Evolutionary conservation across 768 basidiomycete species (phyloP), one percentile per base, ranked within the genome.

Genomic region (Candolleomyces efflorescens): DNA sequence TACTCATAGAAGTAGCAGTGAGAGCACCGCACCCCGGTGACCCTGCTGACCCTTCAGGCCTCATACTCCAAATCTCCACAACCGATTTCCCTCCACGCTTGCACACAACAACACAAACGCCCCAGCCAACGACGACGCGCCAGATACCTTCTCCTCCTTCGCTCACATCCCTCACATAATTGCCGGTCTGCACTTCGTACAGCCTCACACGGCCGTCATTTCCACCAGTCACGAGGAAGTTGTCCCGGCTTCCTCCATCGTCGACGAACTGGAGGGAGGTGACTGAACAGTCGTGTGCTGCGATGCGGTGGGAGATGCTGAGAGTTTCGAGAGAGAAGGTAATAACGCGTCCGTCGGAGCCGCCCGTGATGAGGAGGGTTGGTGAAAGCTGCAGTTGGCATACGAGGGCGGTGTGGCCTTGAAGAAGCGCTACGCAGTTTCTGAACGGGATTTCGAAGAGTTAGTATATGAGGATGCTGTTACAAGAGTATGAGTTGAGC

Each of bases 331-430:
- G 65, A 18, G 73, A 72, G 60, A 78, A 79, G 23, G 75, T 75
- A 62, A 80, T 78, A 7, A 78, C 73, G 1, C 92, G 85, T 3
- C 95, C 95, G 64, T 96, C 94, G 1, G 94, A 92, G 5, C 89
- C 90, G 53, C 91, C 92, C 0, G 93, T 94, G 26, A 86, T 85
- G 58, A 94, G 85, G 46, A 85, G 60, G 1, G 66, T 76, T 24
- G 84, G 82, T 7, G 83, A 84, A 47, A 95, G 82, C 65, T 94
- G 92, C 9, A 98, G 77, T 66, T 94, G 91, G 63, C 93, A 95
- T 27, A 98, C 92, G 54, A 98, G 87, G 0, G 91, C 87, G 0
- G 92, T 94, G 71, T 98, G 95, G 3, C 91, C 94, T 72, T 92
- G 90, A 0, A 98, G 78, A 17, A 94, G 81, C 1, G 94, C 94